These are phyloP conservation scores for Posidonia oceanica DNA, from an alignment of 116 monocot genomes.

Conservation along the genomic window DNA sequence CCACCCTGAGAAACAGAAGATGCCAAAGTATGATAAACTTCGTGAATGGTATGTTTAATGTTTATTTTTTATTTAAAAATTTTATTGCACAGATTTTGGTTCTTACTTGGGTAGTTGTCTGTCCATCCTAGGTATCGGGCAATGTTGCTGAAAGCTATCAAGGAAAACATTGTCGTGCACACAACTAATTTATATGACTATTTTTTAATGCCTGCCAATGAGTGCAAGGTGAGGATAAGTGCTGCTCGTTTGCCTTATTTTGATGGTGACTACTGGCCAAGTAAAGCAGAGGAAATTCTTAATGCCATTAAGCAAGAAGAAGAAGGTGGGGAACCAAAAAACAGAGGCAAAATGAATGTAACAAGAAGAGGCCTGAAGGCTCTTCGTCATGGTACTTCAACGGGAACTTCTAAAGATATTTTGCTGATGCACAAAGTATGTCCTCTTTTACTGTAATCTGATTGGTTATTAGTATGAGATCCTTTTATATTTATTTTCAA, in stretches of 20 bases:
- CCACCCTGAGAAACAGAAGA: constrained; percentile 72
- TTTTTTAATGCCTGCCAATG: constrained; percentile 37
- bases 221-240: constrained; percentile 49
- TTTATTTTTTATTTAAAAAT: not conserved
- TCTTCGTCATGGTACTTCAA: constrained; percentile 31
- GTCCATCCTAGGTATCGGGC: constrained; percentile 42
- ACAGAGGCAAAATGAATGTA: constrained; percentile 44
- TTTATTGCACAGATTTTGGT: not conserved
- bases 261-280: constrained; percentile 78
- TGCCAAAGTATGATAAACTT: constrained; percentile 57
- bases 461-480: not conserved
- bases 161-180: constrained; percentile 49
- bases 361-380: constrained; percentile 56
- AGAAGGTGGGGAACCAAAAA: constrained; percentile 38
- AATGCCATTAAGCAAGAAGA: constrained; percentile 37
- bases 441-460: not conserved
- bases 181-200: constrained; percentile 60
- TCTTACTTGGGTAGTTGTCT: constrained; percentile 1
- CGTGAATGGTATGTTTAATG: constrained; percentile 40
- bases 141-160: constrained; percentile 55
- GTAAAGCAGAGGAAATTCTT: constrained; percentile 56
- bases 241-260: constrained; percentile 73
- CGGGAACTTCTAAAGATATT: constrained; percentile 49
- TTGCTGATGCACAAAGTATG: constrained; percentile 64
- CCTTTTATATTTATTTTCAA: not conserved